Evolutionary conservation across 192 early-diverging fungal species (phyloP).

Genomic region (Spinellus fusiger): DNA sequence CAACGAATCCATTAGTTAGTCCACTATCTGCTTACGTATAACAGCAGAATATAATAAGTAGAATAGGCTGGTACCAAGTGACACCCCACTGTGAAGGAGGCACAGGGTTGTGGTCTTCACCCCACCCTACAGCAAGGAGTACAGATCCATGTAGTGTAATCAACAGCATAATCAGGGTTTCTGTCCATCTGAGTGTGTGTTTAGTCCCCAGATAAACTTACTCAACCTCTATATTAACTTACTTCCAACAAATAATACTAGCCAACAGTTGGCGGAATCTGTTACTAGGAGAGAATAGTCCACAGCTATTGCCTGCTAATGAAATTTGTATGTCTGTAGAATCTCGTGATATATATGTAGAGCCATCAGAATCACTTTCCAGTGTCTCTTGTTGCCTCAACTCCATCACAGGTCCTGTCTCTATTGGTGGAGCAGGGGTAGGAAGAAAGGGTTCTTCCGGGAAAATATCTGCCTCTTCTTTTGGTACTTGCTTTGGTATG

Average conservation of each 20-base stretch:
- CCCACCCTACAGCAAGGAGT: constrained; percentile 37
- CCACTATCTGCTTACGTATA: constrained; percentile 40
- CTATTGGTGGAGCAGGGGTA: neutral
- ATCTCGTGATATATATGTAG: neutral
- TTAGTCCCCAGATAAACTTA: neutral
- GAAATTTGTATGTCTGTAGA: neutral
- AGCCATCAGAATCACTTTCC: neutral
- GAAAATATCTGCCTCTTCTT: neutral
- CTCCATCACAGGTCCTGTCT: neutral
- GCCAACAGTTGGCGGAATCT: constrained; percentile 31
- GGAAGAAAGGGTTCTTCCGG: neutral
- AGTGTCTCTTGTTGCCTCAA: neutral
- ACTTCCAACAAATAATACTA: constrained; percentile 36
- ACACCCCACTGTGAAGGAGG: constrained; percentile 32
- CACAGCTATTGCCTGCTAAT: constrained; percentile 24
- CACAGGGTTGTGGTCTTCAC: constrained; percentile 7
- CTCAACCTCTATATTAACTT: constrained; percentile 8
- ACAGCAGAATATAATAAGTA: constrained; percentile 41
- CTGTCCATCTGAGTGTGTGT: constrained; percentile 37
- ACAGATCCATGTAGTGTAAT: constrained; percentile 37
- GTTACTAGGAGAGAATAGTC: constrained; percentile 40
- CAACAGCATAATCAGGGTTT: constrained; percentile 39
- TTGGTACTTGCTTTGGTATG: neutral
- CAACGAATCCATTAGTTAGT: too few relatives aligned
- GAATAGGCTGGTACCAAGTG: constrained; percentile 42